Conservation (phyloP, 1,284 basidiomycete genomes). For the Marasmius tenuissimus region DNA sequence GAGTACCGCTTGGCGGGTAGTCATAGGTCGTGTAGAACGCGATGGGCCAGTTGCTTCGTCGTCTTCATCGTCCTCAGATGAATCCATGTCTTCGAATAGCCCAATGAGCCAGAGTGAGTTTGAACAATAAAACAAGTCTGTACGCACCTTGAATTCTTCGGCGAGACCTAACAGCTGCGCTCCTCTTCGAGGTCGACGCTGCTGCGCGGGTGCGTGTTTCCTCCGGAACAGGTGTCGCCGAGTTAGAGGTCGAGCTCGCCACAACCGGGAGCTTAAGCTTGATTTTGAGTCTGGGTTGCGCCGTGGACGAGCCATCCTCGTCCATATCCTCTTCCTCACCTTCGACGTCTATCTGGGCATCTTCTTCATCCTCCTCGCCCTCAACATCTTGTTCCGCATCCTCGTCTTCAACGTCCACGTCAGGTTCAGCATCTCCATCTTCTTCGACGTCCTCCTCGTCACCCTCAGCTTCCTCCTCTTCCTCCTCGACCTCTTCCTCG, state of each 20-base stretch:
- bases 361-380: constrained; percentile 31
- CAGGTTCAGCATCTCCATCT: neutral
- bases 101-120: constrained; percentile 1
- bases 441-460: neutral
- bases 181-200: constrained; percentile 21
- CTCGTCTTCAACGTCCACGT: constrained; percentile 12
- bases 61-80: constrained; percentile 31
- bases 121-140: neutral
- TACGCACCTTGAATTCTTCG: constrained; percentile 16
- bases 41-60: neutral
- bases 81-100: constrained; percentile 13
- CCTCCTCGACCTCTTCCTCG: constrained; percentile 25
- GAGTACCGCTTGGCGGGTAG: constrained; percentile 71
- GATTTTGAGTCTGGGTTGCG: constrained; percentile 55
- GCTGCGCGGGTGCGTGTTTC: constrained; percentile 24
- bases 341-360: constrained; percentile 27
- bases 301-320: constrained; percentile 34
- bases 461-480: constrained; percentile 20
- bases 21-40: constrained; percentile 46
- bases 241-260: constrained; percentile 36
- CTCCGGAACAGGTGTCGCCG: constrained; percentile 39
- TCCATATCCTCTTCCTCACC: constrained; percentile 15
- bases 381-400: constrained; percentile 29
- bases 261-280: constrained; percentile 58
- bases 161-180: constrained; percentile 21